Evolutionary conservation across 495 filamentous ascomycete species (phyloP).

Genomic region (Lindgomyces ingoldianus): DNA sequence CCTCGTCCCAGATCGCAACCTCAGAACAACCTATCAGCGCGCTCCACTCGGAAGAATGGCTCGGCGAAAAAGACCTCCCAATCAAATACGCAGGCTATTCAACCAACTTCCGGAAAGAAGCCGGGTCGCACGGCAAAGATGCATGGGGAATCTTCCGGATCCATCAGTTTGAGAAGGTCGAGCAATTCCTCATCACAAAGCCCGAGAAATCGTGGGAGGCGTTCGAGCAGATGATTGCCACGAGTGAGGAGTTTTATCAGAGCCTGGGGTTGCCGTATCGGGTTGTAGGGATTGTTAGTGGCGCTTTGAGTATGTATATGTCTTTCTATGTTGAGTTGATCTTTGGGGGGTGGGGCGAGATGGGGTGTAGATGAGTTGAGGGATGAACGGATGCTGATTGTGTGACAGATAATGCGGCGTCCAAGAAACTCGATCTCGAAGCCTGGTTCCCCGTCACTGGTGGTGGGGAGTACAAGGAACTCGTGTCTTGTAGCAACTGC

Average conservation of each 20-base stretch:
- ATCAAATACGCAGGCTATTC: slow-evolving; percentile 92
- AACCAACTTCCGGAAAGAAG: slow-evolving; percentile 94
- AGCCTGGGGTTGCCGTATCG: slow-evolving; percentile 86
- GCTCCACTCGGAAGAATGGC: slow-evolving; percentile 91
- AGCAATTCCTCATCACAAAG: slow-evolving; percentile 62
- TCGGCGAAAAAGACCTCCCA: slow-evolving; percentile 79
- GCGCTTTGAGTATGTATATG: slow-evolving; percentile 42
- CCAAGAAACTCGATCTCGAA: slow-evolving; percentile 95
- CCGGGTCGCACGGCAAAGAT: slow-evolving; percentile 87
- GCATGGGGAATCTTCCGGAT: slow-evolving; percentile 98
- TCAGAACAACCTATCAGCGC: slow-evolving; percentile 94
- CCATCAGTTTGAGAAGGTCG: slow-evolving; percentile 95
- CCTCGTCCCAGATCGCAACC: slow-evolving; percentile 80
- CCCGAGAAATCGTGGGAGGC: slow-evolving; percentile 93
- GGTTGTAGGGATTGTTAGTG: slow-evolving; percentile 89
- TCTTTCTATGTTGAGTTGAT: background rate
- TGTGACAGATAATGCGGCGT: slow-evolving; percentile 92
- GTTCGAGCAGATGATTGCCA: slow-evolving; percentile 88
- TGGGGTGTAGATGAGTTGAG: no score
- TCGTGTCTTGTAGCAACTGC: slow-evolving; percentile 87
- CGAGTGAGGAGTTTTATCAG: slow-evolving; percentile 92
- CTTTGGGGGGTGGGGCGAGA: no score
- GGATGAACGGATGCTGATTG: no score
- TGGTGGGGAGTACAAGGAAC: slow-evolving; percentile 89
- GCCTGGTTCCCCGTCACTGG: slow-evolving; percentile 96